Conservation (phyloP, 805 yeast genomes). For the Pichia eremophila region DNA sequence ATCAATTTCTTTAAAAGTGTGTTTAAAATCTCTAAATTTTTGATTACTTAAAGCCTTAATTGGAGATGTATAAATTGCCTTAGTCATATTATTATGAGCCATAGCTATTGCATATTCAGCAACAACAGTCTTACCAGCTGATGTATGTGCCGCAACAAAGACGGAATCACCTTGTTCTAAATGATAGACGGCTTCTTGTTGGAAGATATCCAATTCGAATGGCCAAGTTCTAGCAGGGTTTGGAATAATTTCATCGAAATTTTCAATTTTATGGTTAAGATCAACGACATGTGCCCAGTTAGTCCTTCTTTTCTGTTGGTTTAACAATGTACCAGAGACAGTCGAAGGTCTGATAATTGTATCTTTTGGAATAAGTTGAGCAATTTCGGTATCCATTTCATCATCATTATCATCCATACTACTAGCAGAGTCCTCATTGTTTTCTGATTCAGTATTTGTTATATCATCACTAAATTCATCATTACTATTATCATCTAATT, state of each 20-base stretch:
- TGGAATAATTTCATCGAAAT: slow-evolving; percentile 83
- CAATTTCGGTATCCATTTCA: slow-evolving; percentile 20
- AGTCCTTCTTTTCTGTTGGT: slow-evolving; percentile 21
- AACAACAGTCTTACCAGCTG: slow-evolving; percentile 97
- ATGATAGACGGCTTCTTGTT: slow-evolving; percentile 93
- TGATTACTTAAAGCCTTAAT: slow-evolving; percentile 92
- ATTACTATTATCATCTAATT: slow-evolving; percentile 3
- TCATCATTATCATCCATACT: slow-evolving; percentile 27
- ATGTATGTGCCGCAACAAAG: slow-evolving; percentile 96
- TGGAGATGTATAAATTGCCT: slow-evolving; percentile 93
- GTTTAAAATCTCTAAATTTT: slow-evolving; percentile 87
- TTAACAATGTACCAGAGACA: slow-evolving; percentile 1
- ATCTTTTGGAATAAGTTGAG: slow-evolving; percentile 21
- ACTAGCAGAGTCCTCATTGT: slow-evolving; percentile 5
- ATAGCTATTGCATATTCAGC: slow-evolving; percentile 98
- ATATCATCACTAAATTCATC: slow-evolving; percentile 1
- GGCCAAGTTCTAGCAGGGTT: slow-evolving; percentile 93
- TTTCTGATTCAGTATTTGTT: background rate
- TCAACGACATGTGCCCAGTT: slow-evolving; percentile 97
- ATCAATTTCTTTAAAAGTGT: slow-evolving; percentile 80
- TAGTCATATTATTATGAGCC: slow-evolving; percentile 94
- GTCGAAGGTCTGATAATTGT: slow-evolving; percentile 20
- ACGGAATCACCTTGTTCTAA: slow-evolving; percentile 97
- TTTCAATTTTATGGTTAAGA: slow-evolving; percentile 68
- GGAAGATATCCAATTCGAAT: slow-evolving; percentile 88